phyloP scores from a whole-genome alignment of 1,284 basidiomycete genomes.

The Leucoagaricus sp. region DNA sequence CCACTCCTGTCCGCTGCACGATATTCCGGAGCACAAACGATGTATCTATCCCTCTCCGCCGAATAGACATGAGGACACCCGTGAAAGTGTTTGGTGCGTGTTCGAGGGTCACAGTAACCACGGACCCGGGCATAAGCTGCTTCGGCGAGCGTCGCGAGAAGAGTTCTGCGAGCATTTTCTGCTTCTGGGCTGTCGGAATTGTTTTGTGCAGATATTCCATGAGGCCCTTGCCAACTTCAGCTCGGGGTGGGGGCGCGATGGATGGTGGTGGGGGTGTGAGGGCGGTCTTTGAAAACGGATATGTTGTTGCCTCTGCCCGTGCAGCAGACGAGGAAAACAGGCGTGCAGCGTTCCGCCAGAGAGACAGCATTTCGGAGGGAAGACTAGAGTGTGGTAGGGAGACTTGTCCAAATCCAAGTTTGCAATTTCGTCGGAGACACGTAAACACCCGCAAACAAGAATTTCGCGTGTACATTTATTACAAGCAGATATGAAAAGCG shows the following conservation, averaged over 20 bases:
- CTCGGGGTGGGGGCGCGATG: slow-evolving; percentile 31
- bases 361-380: slow-evolving; percentile 31
- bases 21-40: slow-evolving; percentile 86
- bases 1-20: slow-evolving; percentile 85
- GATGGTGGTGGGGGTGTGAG: slow-evolving; percentile 52
- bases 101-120: slow-evolving; percentile 73
- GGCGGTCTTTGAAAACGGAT: slow-evolving; percentile 77
- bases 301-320: slow-evolving; percentile 35
- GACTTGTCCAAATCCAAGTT: background rate
- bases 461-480: background rate
- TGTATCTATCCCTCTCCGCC: slow-evolving; percentile 81
- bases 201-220: slow-evolving; percentile 74
- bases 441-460: slow-evolving; percentile 12
- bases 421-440: slow-evolving; percentile 1
- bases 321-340: slow-evolving; percentile 44
- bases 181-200: slow-evolving; percentile 69
- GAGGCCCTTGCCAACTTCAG: slow-evolving; percentile 64
- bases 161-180: slow-evolving; percentile 61
- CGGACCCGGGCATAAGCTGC: slow-evolving; percentile 77
- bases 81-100: slow-evolving; percentile 80
- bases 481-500: slow-evolving; percentile 17
- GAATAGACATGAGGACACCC: slow-evolving; percentile 81
- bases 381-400: background rate
- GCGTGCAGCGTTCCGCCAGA: slow-evolving; percentile 34
- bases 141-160: slow-evolving; percentile 72